These are phyloP conservation scores for Neonectria faginata DNA, from an alignment of 2,329 filamentous ascomycete species.

Conservation along the genomic window DNA sequence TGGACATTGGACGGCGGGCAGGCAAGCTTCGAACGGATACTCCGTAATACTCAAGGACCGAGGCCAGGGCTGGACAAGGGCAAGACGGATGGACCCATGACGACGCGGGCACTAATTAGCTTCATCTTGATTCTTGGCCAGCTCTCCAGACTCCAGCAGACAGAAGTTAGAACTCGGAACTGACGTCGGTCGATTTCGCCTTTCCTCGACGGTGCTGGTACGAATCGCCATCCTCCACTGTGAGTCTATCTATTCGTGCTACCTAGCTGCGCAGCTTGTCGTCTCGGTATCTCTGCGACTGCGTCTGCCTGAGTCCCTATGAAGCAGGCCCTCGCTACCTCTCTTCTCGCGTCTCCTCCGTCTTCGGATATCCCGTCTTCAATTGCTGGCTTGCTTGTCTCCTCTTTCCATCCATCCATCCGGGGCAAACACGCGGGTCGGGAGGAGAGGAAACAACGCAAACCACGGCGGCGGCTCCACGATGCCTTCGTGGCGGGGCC, in stretches of 20 bases:
- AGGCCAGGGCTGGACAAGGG: conserved; percentile 11
- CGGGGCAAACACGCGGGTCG: background rate
- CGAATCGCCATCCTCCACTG: conserved; percentile 2
- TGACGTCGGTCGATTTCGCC: conserved; percentile 8
- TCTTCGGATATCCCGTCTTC: background rate
- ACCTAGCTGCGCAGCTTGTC: background rate
- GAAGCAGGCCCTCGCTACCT: background rate
- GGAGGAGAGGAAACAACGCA: background rate
- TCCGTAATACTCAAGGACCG: conserved; percentile 10
- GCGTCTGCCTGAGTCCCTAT: background rate
- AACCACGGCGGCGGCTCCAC: conserved; percentile 16
- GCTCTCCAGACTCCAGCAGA: background rate
- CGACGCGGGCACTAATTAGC: conserved; percentile 19
- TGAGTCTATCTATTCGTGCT: too few relatives aligned
- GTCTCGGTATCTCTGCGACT: conserved; percentile 16
- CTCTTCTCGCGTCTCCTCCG: background rate
- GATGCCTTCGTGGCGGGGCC: background rate
- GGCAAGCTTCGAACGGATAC: conserved; percentile 10
- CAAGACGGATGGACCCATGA: conserved; percentile 4
- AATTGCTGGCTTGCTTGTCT: conserved; percentile 7
- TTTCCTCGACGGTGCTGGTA: conserved; percentile 12
- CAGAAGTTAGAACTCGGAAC: background rate
- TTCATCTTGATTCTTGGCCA: conserved; percentile 8
- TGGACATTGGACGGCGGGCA: conserved; percentile 5
- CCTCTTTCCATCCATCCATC: conserved; percentile 7